Base-by-base conservation (phyloP, 768 basidiomycete species). In the Kwoniella sp. region DNA sequence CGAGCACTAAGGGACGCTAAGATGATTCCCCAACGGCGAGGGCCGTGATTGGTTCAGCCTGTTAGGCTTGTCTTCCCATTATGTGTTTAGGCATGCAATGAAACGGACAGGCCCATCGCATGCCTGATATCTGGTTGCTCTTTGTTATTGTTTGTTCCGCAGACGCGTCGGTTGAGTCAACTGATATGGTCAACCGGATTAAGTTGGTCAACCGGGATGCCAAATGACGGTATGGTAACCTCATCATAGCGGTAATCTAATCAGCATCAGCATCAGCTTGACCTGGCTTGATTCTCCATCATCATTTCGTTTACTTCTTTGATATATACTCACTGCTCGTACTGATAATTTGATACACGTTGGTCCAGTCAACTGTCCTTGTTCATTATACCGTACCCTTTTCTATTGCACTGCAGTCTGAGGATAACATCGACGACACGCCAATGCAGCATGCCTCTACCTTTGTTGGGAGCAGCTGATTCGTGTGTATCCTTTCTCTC, bases 151-250 rank as follows among this genome's bases (percentile, higher is more conserved):
- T 54, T n/a, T 4, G 2, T 54, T 30, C 9, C 51, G 13, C 25
- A 20, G 4, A 37, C 58, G 58, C 58, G 58, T 25, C 41, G 58
- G 58, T 58, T 58, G 58, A 58, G 41, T 58, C 58, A 58, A 58
- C 58, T 45, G 34, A 37, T 17, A 20, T 45, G 41, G 41, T 45
- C 41, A 45, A 45, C 41, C 41, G 41, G 41, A 34, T 34, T 34
- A 34, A 5, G n/a, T n/a, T n/a, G n/a, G n/a, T n/a, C n/a, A n/a
- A n/a, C n/a, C 34, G 7, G 34, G 9, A 9, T 8, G 8, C 5
- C 20, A 4, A 7, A 45, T 45, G 20, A 45, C 41, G 41, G 41
- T 45, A 45, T 45, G 20, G 41, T 45, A 3, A 45, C 41, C 41
- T 37, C 34, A 37, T 5, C 34, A 37, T 13, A 34, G 34, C 7